These are phyloP conservation scores for Mortierella antarctica DNA, from an alignment of 192 early-diverging fungal genomes.

Conservation along the genomic window DNA sequence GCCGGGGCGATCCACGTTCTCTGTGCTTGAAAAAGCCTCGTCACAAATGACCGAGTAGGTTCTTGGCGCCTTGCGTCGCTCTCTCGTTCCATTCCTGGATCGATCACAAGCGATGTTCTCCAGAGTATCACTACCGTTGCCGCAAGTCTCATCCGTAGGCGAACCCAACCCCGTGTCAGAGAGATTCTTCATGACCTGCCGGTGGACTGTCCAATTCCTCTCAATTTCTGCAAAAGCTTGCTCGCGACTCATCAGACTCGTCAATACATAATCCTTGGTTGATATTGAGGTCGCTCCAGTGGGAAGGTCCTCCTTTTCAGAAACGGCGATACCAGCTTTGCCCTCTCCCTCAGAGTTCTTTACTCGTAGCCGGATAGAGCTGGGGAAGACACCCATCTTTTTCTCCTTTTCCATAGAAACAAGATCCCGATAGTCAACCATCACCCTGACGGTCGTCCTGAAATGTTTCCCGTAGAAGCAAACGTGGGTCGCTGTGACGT, in stretches of 20 bases:
- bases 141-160: too few relatives aligned
- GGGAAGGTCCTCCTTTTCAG: background rate
- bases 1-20: too few relatives aligned
- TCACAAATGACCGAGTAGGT: too few relatives aligned
- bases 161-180: too few relatives aligned
- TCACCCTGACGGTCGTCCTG: constrained; percentile 50
- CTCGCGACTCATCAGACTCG: constrained; percentile 58
- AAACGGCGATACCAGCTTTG: too few relatives aligned
- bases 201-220: constrained; percentile 10
- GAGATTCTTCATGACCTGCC: background rate
- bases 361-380: constrained; percentile 50
- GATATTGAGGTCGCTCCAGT: background rate
- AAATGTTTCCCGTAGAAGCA: constrained; percentile 65
- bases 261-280: constrained; percentile 60
- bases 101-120: background rate
- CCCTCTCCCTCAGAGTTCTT: too few relatives aligned
- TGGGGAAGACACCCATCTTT: constrained; percentile 65
- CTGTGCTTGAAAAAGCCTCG: too few relatives aligned
- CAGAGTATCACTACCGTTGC: background rate
- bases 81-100: too few relatives aligned
- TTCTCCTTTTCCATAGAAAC: constrained; percentile 49
- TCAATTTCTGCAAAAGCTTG: constrained; percentile 51
- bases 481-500: constrained; percentile 56
- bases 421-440: constrained; percentile 57
- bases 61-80: too few relatives aligned